Base-by-base conservation (phyloP, 2,329 filamentous ascomycete genomes). In the Aspergillus ruber region DNA sequence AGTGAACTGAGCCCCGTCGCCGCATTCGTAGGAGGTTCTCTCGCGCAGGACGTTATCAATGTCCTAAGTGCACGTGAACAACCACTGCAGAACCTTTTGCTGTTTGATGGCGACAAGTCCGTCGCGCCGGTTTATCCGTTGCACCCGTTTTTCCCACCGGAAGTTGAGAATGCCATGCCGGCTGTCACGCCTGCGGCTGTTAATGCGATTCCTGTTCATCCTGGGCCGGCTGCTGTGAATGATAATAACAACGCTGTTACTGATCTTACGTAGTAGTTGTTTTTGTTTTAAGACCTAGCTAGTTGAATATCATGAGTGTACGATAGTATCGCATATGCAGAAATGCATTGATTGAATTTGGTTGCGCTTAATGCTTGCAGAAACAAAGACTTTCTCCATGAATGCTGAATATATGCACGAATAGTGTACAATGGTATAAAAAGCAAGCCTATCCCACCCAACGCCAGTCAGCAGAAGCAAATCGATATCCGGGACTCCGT, bases 41-140 rank as follows among this genome's bases (percentile, higher is more conserved):
- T 98, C 13, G 89, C 91, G 1, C 93, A 98, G 70, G 93, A 98
- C 64, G 90, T 95, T 44, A 97, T 98, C 71, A 97, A 97, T 61
- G 90, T 96, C 27, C 79, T 97, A 5, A 89, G 90, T 43, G 83
- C 87, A 64, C 83, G 86, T 36, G 90, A 97, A 71, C 93, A 96
- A 68, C 93, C 93, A 1, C 86, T 98, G 38, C 93, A 98, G 72
- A 98, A 98, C 67, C 82, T 95, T 65, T 80, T 95, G 43, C 75
- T 97, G 17, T 95, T 97, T 60, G 90, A 97, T 65, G 90, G 90
- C 12, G 86, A 88, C 57, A 80, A 78, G 41, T 86, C 88, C 68
- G 81, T 87, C 55, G 88, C 86, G 0, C 83, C 83, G 2, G 83
- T 93, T 55, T 95, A 93, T 64, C 79, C 89, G 2, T 74, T 97